Conservation (phyloP, 495 filamentous ascomycete species). For the Choiromyces venosus region DNA sequence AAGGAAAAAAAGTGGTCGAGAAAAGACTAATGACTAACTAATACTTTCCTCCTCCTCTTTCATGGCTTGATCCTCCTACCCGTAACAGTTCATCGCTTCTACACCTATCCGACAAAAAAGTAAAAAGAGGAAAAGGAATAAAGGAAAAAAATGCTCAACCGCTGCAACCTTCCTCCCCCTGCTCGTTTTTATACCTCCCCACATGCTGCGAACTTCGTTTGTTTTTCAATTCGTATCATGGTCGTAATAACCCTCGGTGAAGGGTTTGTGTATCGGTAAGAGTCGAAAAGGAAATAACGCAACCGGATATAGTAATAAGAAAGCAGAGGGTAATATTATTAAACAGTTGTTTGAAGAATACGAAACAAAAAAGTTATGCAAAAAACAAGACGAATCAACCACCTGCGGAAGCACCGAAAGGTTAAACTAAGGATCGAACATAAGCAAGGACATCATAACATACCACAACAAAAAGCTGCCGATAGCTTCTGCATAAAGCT, state of each 20-base stretch:
- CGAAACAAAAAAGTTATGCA: neutral
- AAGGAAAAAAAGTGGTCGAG: neutral
- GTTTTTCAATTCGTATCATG: constrained; percentile 38
- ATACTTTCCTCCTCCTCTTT: neutral
- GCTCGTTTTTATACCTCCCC: constrained; percentile 26
- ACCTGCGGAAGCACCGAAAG: constrained; percentile 9
- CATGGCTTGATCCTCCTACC: constrained; percentile 7
- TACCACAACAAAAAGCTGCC: constrained; percentile 40
- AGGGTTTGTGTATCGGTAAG: constrained; percentile 38
- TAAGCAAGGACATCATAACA: constrained; percentile 2
- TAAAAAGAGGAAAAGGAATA: constrained; percentile 4
- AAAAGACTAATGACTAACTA: constrained; percentile 1
- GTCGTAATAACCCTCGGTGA: constrained; percentile 28
- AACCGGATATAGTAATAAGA: constrained; percentile 32
- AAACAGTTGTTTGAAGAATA: constrained; percentile 42
- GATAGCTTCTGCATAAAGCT: constrained; percentile 34
- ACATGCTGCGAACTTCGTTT: constrained; percentile 38
- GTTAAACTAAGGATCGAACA: constrained; percentile 9
- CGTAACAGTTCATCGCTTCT: constrained; percentile 34
- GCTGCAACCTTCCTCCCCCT: constrained; percentile 17
- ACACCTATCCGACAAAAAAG: constrained; percentile 18
- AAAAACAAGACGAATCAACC: constrained; percentile 31
- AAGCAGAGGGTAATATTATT: constrained; percentile 37
- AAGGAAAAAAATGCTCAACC: constrained; percentile 26
- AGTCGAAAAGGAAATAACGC: constrained; percentile 38